Conservation (phyloP, 805 yeast species). For the Candida pini region DNA sequence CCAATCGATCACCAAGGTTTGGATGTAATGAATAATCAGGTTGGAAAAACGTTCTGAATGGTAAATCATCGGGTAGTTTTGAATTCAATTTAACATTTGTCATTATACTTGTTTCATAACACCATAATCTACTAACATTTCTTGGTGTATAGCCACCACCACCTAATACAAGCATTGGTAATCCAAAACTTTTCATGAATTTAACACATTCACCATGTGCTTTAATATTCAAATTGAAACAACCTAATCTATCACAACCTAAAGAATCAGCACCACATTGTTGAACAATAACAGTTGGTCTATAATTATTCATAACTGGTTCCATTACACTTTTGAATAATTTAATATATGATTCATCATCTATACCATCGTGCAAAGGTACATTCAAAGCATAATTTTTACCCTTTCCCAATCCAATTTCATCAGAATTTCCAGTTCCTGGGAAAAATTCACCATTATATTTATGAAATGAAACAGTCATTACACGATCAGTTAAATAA, state of each 20-base stretch:
- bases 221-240: conserved; percentile 84
- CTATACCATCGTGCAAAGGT: conserved; percentile 92
- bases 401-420: conserved; percentile 84
- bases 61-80: conserved; percentile 68
- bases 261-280: conserved; percentile 98
- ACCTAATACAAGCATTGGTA: conserved; percentile 88
- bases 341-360: conserved; percentile 77
- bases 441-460: conserved; percentile 94
- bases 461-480: conserved; percentile 95
- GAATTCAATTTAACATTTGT: conserved; percentile 72
- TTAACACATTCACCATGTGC: conserved; percentile 97
- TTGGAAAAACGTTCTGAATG: conserved; percentile 77
- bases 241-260: conserved; percentile 89
- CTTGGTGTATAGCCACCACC: conserved; percentile 99
- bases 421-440: conserved; percentile 92
- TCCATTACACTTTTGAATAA: conserved; percentile 80
- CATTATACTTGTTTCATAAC: conserved; percentile 88
- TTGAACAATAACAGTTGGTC: conserved; percentile 89
- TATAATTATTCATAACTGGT: conserved; percentile 85
- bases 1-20: conserved; percentile 67
- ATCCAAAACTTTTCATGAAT: conserved; percentile 79
- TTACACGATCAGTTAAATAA: conserved; percentile 88
- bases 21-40: conserved; percentile 93
- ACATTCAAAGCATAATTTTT: conserved; percentile 84
- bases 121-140: conserved; percentile 92